Evolutionary conservation across 495 filamentous ascomycete species (phyloP), one percentile per base, ranked within the genome.

Genomic region (Xanthoparmelia taractica): DNA sequence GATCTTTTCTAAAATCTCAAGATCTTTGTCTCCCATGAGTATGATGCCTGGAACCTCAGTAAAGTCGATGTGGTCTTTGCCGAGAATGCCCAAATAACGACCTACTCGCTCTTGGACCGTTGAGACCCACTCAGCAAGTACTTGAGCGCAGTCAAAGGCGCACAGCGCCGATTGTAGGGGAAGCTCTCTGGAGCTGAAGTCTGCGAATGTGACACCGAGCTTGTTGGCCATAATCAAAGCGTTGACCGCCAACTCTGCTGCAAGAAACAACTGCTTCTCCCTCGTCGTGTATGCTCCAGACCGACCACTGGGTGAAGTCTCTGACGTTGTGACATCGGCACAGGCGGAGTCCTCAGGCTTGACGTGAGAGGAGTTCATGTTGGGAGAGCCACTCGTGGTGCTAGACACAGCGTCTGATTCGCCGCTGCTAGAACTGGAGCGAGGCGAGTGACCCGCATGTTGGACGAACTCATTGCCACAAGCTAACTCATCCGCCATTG

Each of bases 61-160:
- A 52, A 89, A 78, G 70, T 96, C 90, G 56, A 91, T 82, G 5
- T 89, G 81, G 56, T 96, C 90, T 52, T 84, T 86, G 33, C 94
- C 92, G 23, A 98, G 81, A 11, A 96, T 82, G 4, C 94, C 94
- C 11, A 97, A 75, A 69, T 90, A 95, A 4, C 86, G 84, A 0
- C 93, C 95, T 56, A 97, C 90, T 13, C 94, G 88, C 73, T 97
- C 92, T 73, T 98, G 94, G 13, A 98, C 87, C 0, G 93, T 96
- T 18, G 89, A 88, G 48, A 95, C 84, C 94, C 94, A 98, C 74
- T 98, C 94, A 1, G 94, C 93, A 31, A 98, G 85, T 0, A 98
- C 91, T 70, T 96, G 91, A n/a, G 92, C 89, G 69, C 94, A 97
- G 69, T 98, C 94, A 71, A 96, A 96, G 17, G 88, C 84, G 73